phyloP scores from a whole-genome alignment of 2,329 filamentous ascomycete species.

The Neofusicoccum laricinum region DNA sequence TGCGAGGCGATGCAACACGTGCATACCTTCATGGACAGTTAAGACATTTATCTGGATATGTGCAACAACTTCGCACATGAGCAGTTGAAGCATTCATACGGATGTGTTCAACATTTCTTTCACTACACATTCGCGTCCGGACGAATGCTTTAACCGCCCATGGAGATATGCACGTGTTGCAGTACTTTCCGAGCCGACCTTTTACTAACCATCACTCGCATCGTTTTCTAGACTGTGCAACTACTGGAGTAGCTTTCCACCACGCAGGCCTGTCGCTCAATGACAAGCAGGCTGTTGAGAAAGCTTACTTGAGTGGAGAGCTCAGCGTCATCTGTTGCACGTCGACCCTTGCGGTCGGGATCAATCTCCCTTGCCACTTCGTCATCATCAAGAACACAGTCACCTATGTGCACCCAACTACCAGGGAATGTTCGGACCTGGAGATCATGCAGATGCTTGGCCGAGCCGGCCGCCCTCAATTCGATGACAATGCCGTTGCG shows the following conservation, averaged over 20 bases:
- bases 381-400: conserved; percentile 81
- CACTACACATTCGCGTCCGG: conserved; percentile 3
- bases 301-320: conserved; percentile 66
- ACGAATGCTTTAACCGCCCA: too few relatives aligned
- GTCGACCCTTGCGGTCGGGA: conserved; percentile 77
- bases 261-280: conserved; percentile 68
- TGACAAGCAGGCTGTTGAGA: conserved; percentile 67
- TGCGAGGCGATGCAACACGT: too few relatives aligned
- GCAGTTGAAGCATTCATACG: too few relatives aligned
- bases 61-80: too few relatives aligned
- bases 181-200: too few relatives aligned
- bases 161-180: too few relatives aligned
- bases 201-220: background rate
- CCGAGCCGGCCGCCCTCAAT: conserved; percentile 78
- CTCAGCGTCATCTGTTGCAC: conserved; percentile 83
- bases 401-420: conserved; percentile 48
- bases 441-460: conserved; percentile 92
- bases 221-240: conserved; percentile 39
- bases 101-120: background rate
- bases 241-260: conserved; percentile 72
- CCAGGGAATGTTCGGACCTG: conserved; percentile 72
- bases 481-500: conserved; percentile 71
- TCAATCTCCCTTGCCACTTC: conserved; percentile 80
- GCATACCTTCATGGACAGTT: too few relatives aligned
- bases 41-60: too few relatives aligned